Evolutionary conservation across 306 rosid genomes (phyloP).

Genomic region (Ziziphus jujuba): DNA sequence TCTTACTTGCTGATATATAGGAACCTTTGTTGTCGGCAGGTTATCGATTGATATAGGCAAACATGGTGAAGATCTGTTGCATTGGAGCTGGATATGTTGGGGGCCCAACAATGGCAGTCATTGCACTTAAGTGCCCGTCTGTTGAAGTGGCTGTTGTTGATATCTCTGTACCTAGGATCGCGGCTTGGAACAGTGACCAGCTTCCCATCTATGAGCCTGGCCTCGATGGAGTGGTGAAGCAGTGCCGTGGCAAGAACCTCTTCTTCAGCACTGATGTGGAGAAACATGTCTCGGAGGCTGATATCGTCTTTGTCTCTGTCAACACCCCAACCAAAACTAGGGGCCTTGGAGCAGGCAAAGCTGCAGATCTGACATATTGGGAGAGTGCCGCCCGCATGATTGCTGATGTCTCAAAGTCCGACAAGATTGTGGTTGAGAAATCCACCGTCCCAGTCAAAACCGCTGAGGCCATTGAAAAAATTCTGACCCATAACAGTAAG

Average conservation of each 20-base stretch:
- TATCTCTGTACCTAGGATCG: constrained; percentile 71
- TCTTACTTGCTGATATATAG: constrained; percentile 22
- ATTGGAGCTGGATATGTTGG: constrained; percentile 99
- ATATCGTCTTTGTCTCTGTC: constrained; percentile 92
- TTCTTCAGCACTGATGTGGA: constrained; percentile 97
- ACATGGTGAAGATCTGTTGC: constrained; percentile 99
- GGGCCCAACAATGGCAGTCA: constrained; percentile 98
- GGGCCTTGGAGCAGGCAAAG: constrained; percentile 96
- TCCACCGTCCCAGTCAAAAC: constrained; percentile 98
- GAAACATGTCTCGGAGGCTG: constrained; percentile 79
- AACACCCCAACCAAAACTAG: constrained; percentile 88
- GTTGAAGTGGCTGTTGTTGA: constrained; percentile 91
- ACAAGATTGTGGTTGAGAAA: constrained; percentile 93
- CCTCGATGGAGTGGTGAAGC: constrained; percentile 74
- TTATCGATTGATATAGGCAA: constrained; percentile 31
- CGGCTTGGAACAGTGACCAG: constrained; percentile 92
- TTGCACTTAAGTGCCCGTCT: constrained; percentile 89
- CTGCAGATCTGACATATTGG: constrained; percentile 94
- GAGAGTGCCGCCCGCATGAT: constrained; percentile 98
- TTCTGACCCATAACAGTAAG: constrained; percentile 84
- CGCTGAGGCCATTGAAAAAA: constrained; percentile 94
- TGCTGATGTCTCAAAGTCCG: constrained; percentile 84
- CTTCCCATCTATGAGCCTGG: constrained; percentile 99
- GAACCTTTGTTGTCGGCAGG: constrained; percentile 39
- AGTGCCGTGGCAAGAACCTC: constrained; percentile 86